Evolutionary conservation across 495 filamentous ascomycete genomes (phyloP), one percentile per base, ranked within the genome.

Genomic region (Hypoxylon intermedium): DNA sequence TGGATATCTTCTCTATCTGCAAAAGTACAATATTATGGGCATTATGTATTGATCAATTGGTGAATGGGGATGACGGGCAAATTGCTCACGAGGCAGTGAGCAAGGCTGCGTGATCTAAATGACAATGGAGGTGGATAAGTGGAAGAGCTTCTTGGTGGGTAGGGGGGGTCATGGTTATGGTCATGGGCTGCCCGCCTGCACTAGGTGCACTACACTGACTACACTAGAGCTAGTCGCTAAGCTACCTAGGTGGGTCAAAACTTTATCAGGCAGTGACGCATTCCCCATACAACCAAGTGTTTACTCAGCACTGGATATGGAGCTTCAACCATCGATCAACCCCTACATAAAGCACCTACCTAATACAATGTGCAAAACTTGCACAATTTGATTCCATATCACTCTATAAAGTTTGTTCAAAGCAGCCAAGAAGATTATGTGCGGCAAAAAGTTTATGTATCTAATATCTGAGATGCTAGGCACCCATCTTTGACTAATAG

Each of bases 21-120:
- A 19, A 30, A 44, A 41, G 6, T 18, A 38, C 2, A 19, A n/a
- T 16, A 19, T 11, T 37, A 21, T 28, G 20, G 13, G 21, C 45
- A 13, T 33, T 50, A 36, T 21, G 24, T 12, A 21, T 33, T 37
- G 33, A 52, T 51, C 19, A 42, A 58, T 64, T 58, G 31, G 31
- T 38, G 38, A 54, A 55, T 55, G 28, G 47, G 37, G 48, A 46
- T 44, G 11, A 24, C n/a, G 20, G 16, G 19, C 9, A 3, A 45
- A 48, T 38, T 45, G 52, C 31, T 61, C 58, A 62, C 63, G 58
- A 26, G 53, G 53, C 43, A 50, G 47, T 26, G 26, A 16, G 16
- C 41, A 42, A 50, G 48, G 58, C 58, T 67, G 44, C 28, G 48
- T 67, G 58, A 62, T 58, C 42, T 46, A 30, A 23, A 60, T 45